Evolutionary conservation across 805 yeast species (phyloP).

Genomic region (Debaryomyces tyrocola): DNA sequence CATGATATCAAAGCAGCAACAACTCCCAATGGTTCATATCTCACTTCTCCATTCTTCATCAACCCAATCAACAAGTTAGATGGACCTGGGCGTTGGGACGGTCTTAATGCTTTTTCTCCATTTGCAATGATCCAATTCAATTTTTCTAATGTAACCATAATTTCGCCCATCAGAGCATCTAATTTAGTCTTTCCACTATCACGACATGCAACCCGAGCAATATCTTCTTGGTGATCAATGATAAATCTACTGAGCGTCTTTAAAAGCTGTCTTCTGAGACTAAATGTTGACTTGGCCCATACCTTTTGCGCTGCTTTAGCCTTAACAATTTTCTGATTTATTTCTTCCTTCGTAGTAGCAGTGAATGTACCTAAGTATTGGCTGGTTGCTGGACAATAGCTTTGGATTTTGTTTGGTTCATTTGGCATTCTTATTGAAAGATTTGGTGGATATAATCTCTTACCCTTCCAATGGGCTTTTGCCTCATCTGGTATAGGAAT

Average conservation of each 20-base stretch:
- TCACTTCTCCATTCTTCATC: slow-evolving; percentile 89
- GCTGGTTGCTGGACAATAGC: slow-evolving; percentile 96
- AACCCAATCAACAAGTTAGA: slow-evolving; percentile 74
- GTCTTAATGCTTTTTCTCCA: slow-evolving; percentile 71
- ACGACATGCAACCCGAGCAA: slow-evolving; percentile 91
- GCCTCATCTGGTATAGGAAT: slow-evolving; percentile 73
- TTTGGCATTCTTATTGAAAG: slow-evolving; percentile 56
- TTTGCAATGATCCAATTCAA: slow-evolving; percentile 84
- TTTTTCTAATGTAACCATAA: slow-evolving; percentile 92
- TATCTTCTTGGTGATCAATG: slow-evolving; percentile 75
- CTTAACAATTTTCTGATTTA: slow-evolving; percentile 59
- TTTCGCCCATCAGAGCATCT: slow-evolving; percentile 96
- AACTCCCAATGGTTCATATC: slow-evolving; percentile 89
- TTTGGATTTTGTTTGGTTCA: slow-evolving; percentile 70
- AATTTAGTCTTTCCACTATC: slow-evolving; percentile 96
- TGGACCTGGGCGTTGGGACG: slow-evolving; percentile 84
- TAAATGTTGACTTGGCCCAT: slow-evolving; percentile 56
- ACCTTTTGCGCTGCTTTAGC: slow-evolving; percentile 55
- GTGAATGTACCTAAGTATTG: slow-evolving; percentile 75
- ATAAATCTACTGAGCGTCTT: slow-evolving; percentile 71
- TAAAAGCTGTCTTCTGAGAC: slow-evolving; percentile 68
- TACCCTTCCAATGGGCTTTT: slow-evolving; percentile 90
- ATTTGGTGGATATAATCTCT: slow-evolving; percentile 59
- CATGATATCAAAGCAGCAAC: slow-evolving; percentile 91
- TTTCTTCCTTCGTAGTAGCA: slow-evolving; percentile 65